Evolutionary conservation across 179 eudicot species (phyloP).

Genomic region (Beta corolliflora): DNA sequence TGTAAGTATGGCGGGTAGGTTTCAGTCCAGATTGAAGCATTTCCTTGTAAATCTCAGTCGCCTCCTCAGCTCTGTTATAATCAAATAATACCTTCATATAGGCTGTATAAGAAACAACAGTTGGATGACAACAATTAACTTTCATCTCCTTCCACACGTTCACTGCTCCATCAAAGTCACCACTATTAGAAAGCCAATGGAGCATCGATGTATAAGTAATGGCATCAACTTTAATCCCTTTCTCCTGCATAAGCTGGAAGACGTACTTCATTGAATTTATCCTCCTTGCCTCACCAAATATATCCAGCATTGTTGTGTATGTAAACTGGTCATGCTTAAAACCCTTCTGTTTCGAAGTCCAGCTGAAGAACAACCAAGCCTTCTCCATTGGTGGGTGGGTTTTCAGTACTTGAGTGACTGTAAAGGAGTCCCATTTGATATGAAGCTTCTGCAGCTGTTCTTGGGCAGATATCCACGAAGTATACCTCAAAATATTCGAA

Average conservation of each 20-base stretch:
- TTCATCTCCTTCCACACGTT: slow-evolving; percentile 77
- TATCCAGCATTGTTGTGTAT: slow-evolving; percentile 84
- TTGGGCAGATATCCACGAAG: slow-evolving; percentile 72
- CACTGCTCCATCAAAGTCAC: slow-evolving; percentile 69
- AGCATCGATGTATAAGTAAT: slow-evolving; percentile 72
- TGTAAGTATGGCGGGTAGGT: slow-evolving; percentile 78
- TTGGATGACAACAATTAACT: slow-evolving; percentile 55
- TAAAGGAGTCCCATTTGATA: slow-evolving; percentile 81
- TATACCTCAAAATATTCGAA: slow-evolving; percentile 62
- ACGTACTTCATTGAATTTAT: slow-evolving; percentile 72
- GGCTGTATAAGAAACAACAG: slow-evolving; percentile 83
- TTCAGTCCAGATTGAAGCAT: slow-evolving; percentile 62
- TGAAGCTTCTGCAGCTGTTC: slow-evolving; percentile 44
- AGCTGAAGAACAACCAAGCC: slow-evolving; percentile 85
- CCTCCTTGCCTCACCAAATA: slow-evolving; percentile 86
- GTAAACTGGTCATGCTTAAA: slow-evolving; percentile 84
- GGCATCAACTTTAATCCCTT: slow-evolving; percentile 58
- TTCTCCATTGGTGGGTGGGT: slow-evolving; percentile 89
- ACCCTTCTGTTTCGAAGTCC: slow-evolving; percentile 57
- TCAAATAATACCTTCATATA: slow-evolving; percentile 75
- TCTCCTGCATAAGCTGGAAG: slow-evolving; percentile 75
- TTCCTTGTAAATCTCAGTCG: slow-evolving; percentile 63
- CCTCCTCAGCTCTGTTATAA: slow-evolving; percentile 62
- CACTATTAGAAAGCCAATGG: slow-evolving; percentile 82
- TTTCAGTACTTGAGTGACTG: slow-evolving; percentile 75